Percentiles rank a stretch among this genome's conserved stretches.
These are phyloP conservation scores for Lodderomyces parapsilosis DNA, from an alignment of 1,139 yeast genomes.

Conservation along the genomic window DNA sequence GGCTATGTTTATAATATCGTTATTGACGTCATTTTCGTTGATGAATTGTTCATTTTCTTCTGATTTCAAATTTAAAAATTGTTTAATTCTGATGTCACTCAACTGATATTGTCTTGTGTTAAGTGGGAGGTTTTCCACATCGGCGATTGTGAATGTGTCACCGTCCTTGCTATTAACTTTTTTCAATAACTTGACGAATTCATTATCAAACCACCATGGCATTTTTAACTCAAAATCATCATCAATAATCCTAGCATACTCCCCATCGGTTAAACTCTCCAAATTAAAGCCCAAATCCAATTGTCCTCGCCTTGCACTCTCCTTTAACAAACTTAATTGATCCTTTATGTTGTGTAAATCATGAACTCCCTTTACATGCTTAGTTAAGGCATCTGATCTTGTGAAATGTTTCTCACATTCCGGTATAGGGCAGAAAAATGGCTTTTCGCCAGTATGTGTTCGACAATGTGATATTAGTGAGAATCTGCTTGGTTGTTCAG, in stretches of 20 bases:
- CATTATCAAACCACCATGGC: slow-evolving; percentile 47
- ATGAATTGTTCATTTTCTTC: slow-evolving; percentile 14
- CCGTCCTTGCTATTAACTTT: slow-evolving; percentile 12
- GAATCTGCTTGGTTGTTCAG: slow-evolving; percentile 56
- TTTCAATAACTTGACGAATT: slow-evolving; percentile 26
- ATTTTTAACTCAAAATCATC: slow-evolving; percentile 33
- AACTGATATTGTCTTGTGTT: slow-evolving; percentile 35
- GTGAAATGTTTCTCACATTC: slow-evolving; percentile 66
- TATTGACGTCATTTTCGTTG: slow-evolving; percentile 13
- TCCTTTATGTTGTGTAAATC: slow-evolving; percentile 44
- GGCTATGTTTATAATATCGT: slow-evolving; percentile 10
- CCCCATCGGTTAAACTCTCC: slow-evolving; percentile 26
- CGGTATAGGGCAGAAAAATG: slow-evolving; percentile 66
- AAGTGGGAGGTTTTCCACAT: slow-evolving; percentile 27
- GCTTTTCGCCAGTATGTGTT: slow-evolving; percentile 66
- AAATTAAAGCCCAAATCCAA: slow-evolving; percentile 16
- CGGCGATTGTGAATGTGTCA: neutral
- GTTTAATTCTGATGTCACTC: slow-evolving; percentile 33
- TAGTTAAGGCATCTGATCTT: slow-evolving; percentile 59
- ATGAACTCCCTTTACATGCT: slow-evolving; percentile 64
- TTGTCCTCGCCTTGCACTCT: slow-evolving; percentile 20
- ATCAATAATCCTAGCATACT: slow-evolving; percentile 29
- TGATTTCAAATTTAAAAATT: slow-evolving; percentile 15
- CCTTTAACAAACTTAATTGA: slow-evolving; percentile 28
- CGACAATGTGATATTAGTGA: slow-evolving; percentile 64